These are phyloP conservation scores for Polyplosphaeria fusca DNA, from an alignment of 495 filamentous ascomycete genomes.

Conservation along the genomic window DNA sequence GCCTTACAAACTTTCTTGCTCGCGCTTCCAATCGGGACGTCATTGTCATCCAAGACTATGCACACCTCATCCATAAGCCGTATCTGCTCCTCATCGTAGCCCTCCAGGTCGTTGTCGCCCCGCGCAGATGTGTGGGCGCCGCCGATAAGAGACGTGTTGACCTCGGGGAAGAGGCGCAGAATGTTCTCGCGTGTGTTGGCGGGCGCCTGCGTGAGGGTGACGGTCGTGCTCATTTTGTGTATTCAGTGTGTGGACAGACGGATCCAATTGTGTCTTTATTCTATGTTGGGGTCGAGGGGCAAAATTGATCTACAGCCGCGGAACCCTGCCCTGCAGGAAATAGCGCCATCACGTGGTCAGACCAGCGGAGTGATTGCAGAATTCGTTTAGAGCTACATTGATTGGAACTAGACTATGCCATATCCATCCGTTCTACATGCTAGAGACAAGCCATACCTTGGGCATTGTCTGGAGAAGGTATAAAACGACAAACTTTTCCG, in stretches of 20 bases:
- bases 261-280: too few relatives aligned
- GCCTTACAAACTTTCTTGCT: slow-evolving; percentile 98
- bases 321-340: too few relatives aligned
- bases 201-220: slow-evolving; percentile 40
- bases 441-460: too few relatives aligned
- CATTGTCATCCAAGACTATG: slow-evolving; percentile 91
- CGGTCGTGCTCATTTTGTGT: slow-evolving; percentile 57
- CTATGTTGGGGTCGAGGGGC: too few relatives aligned
- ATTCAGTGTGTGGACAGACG: too few relatives aligned
- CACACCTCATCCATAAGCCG: slow-evolving; percentile 98
- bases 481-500: slow-evolving; percentile 29
- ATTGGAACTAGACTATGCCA: too few relatives aligned
- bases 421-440: too few relatives aligned
- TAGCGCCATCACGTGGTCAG: too few relatives aligned
- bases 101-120: slow-evolving; percentile 55
- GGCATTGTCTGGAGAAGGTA: slow-evolving; percentile 14
- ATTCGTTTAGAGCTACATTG: too few relatives aligned
- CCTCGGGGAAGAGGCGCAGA: slow-evolving; percentile 87
- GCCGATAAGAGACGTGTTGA: slow-evolving; percentile 75
- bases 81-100: slow-evolving; percentile 97
- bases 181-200: slow-evolving; percentile 82
- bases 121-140: slow-evolving; percentile 36
- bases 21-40: slow-evolving; percentile 89
- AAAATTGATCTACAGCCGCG: too few relatives aligned
- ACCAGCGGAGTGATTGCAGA: too few relatives aligned